Evolutionary conservation across 306 rosid species (phyloP).

Genomic region (Comarum palustre): DNA sequence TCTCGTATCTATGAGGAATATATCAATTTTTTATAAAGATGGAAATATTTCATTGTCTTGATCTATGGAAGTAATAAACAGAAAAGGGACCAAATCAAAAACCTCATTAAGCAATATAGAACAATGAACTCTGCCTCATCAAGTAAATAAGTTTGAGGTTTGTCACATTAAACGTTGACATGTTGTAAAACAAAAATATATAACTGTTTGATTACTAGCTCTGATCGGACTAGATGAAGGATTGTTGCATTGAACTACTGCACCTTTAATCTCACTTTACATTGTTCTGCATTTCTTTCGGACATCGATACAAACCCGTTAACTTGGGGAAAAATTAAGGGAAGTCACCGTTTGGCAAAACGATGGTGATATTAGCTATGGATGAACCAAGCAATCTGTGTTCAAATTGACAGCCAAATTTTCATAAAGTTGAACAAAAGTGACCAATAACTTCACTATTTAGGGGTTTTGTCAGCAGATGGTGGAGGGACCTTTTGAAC

Average conservation of each 20-base stretch:
- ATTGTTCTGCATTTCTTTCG: not conserved
- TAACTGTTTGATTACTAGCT: too few relatives aligned
- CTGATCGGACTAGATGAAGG: not conserved
- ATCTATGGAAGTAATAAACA: not conserved
- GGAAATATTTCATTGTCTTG: not conserved
- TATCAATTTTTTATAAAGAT: not conserved
- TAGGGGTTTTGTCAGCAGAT: conserved; percentile 38
- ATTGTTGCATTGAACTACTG: not conserved
- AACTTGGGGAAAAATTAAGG: not conserved
- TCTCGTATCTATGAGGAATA: not conserved
- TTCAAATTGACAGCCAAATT: not conserved
- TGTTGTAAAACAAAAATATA: too few relatives aligned
- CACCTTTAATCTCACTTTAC: not conserved
- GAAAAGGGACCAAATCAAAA: too few relatives aligned
- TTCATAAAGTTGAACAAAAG: not conserved
- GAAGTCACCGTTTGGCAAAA: not conserved
- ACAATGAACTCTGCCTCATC: too few relatives aligned
- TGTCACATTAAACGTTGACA: too few relatives aligned
- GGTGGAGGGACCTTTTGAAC: conserved; percentile 38
- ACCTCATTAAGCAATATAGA: too few relatives aligned
- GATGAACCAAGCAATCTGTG: not conserved
- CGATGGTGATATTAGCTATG: not conserved
- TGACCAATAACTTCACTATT: conserved; percentile 3
- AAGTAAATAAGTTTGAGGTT: too few relatives aligned
- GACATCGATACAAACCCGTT: not conserved